Evolutionary conservation across 768 basidiomycete species (phyloP), one percentile per base, ranked within the genome.

Genomic region (Mycena chlorophos): DNA sequence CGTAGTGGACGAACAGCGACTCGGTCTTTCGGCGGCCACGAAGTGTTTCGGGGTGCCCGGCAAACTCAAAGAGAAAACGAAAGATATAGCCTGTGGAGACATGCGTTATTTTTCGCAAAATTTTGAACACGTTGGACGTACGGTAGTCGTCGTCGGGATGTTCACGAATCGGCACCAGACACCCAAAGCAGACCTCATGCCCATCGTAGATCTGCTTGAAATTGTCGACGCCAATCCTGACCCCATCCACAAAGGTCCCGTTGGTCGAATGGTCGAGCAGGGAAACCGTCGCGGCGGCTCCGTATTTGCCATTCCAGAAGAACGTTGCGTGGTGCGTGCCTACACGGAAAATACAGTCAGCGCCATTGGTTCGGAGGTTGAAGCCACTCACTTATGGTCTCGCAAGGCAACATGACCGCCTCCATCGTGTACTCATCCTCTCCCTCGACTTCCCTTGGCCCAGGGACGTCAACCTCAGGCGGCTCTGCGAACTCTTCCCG

Each of bases 121-220:
- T 2, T 22, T 37, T 30, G 20, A 13, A 14, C 29, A 38, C 10
- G 29, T 25, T 58, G 55, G 17, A 78, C 80, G 55, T 45, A 81
- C 82, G 78, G 62, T 77, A 81, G 58, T 84, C 84, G 49, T 84
- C 80, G 27, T 23, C n/a, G 6, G 25, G 23, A 8, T 25, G 23
- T 5, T 20, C 31, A 49, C 62, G 45, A 54, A 67, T 70, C 30
- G 65, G 70, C 57, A 67, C 69, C 23, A 56, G 61, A 22, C 65
- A 68, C 23, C 86, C 88, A 54, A 89, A 80, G 40, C 78, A 80
- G 57, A 89, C 74, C 62, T 84, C 82, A 64, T 83, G 83, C 1
- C 87, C 86, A 42, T 82, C 75, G 25, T 72, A 73, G 42, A 86
- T 67, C 25, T 80, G 64, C 22, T 69, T 67, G 46, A 68, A 60